phyloP scores from a whole-genome alignment of 2,329 filamentous ascomycete species.

The Podosphaera xanthii region DNA sequence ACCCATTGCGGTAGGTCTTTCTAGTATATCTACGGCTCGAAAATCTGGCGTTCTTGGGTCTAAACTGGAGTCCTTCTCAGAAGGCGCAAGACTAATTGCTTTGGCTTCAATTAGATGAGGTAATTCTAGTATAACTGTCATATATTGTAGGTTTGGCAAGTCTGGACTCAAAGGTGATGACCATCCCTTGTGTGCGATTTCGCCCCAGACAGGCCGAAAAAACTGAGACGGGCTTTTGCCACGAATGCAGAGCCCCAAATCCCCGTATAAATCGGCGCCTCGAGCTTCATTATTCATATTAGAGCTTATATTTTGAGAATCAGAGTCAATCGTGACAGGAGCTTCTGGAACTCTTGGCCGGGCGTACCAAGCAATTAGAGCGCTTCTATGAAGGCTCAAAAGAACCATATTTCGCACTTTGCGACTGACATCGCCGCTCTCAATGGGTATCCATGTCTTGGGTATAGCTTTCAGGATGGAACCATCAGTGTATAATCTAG shows the following conservation, averaged over 20 bases:
- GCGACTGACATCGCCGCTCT: conserved; percentile 59
- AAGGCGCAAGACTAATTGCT: conserved; percentile 60
- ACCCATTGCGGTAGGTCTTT: conserved; percentile 46
- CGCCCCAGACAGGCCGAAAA: conserved; percentile 38
- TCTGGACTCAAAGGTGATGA: conserved; percentile 54
- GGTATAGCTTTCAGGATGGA: conserved; percentile 63
- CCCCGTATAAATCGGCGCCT: conserved; percentile 1
- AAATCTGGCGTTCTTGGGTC: conserved; percentile 32
- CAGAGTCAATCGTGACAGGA: conserved; percentile 10
- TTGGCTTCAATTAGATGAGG: conserved; percentile 82
- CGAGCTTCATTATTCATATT: background rate
- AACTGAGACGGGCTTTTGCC: conserved; percentile 4
- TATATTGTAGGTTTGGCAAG: conserved; percentile 63
- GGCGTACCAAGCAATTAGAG: conserved; percentile 58
- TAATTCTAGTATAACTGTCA: conserved; percentile 58
- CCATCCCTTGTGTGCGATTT: conserved; percentile 77
- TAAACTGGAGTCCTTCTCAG: conserved; percentile 22
- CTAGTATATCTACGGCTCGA: conserved; percentile 46
- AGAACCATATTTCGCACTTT: conserved; percentile 55
- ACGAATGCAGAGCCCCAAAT: background rate
- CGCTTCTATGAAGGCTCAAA: conserved; percentile 50
- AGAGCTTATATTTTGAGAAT: conserved; percentile 4
- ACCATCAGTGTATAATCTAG: conserved; percentile 70
- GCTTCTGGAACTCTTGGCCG: conserved; percentile 34
- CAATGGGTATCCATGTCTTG: conserved; percentile 65